Base-by-base conservation (phyloP, 2,329 filamentous ascomycete genomes). In the Colletotrichum cuscutae region DNA sequence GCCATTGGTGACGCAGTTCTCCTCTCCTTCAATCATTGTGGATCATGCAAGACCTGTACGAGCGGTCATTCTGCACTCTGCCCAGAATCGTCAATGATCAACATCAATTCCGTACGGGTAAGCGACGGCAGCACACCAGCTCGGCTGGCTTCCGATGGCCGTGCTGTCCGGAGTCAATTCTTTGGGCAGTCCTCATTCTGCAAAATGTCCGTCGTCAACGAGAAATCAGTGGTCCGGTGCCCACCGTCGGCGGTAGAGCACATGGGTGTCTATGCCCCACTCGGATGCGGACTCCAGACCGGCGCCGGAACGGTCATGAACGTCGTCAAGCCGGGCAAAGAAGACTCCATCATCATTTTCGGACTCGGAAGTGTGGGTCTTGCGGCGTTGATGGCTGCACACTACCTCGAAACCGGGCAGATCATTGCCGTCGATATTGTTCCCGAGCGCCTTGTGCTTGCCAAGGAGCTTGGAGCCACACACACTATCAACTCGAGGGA, bases 161-260 rank as follows among this genome's bases (percentile, higher is more conserved):
- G 98, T 86, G 93, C 97, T 78, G 89, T 98, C 74, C 91, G 98
- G 4, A 71, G 68, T 72, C 97, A 98, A 87, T 99, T 98, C 88
- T 99, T 99, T 95, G 97, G 97, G 79, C 97, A 95, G 70, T 98
- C 95, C 26, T 98, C 97, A 78, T 99, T 99, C 89, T 97, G 95
- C 46, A 96, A 98, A 86, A 98, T 97, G 88, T 98, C 97, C 68
- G 97, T 99, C 75, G 95, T 99, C 52, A 96, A 96, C 82, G 96
- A 98, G 83, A 98, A 98, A 85, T 98, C 95, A 61, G 96, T 98
- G 68, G 97, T 98, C 28, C 95, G 78, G 89, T 91, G 73, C 91
- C 97, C 79, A 95, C 96, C n/a, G 93, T 94, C 74, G 97, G 98
- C 91, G 96, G 98, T 88, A 92, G 95, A 77, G 97, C 95, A 64